These are phyloP conservation scores for Colletotrichum gigasporum DNA, from an alignment of 2,329 filamentous ascomycete genomes.

Conservation along the genomic window DNA sequence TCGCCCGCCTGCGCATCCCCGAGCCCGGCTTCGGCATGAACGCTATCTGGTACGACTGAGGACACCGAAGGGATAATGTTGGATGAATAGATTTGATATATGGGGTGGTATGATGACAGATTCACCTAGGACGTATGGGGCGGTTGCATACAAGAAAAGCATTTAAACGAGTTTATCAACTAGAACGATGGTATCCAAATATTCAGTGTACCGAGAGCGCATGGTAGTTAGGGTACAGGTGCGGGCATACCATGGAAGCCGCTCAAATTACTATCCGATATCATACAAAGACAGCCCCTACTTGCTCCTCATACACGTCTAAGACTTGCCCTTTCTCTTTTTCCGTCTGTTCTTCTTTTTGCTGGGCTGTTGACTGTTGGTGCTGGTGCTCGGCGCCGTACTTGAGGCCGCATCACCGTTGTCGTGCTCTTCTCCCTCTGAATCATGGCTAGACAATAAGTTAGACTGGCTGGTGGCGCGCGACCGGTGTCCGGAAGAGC, in stretches of 20 bases:
- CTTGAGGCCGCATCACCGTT: slow-evolving; percentile 21
- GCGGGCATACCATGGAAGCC: neutral
- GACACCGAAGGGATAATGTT: neutral
- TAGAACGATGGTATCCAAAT: too few relatives aligned
- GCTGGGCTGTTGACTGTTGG: slow-evolving; percentile 29
- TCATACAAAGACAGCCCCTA: slow-evolving; percentile 11
- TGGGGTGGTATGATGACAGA: too few relatives aligned
- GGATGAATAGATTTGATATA: neutral
- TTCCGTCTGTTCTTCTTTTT: slow-evolving; percentile 50
- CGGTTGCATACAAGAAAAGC: too few relatives aligned
- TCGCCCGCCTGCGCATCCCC: slow-evolving; percentile 79
- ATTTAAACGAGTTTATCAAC: too few relatives aligned
- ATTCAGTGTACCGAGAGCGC: too few relatives aligned
- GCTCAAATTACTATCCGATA: slow-evolving; percentile 22
- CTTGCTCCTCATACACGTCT: slow-evolving; percentile 19
- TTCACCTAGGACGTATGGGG: too few relatives aligned
- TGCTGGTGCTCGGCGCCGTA: slow-evolving; percentile 21
- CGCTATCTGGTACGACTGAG: slow-evolving; percentile 86
- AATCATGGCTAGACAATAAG: slow-evolving; percentile 2
- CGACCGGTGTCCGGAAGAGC: slow-evolving; percentile 24
- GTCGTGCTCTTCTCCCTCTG: slow-evolving; percentile 21
- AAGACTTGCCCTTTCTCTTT: slow-evolving; percentile 47
- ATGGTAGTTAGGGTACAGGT: neutral
- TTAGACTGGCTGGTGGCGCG: slow-evolving; percentile 19
- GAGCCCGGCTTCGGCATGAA: slow-evolving; percentile 97